phyloP scores from a whole-genome alignment of 805 yeast species.

The Lachancea meyersii region DNA sequence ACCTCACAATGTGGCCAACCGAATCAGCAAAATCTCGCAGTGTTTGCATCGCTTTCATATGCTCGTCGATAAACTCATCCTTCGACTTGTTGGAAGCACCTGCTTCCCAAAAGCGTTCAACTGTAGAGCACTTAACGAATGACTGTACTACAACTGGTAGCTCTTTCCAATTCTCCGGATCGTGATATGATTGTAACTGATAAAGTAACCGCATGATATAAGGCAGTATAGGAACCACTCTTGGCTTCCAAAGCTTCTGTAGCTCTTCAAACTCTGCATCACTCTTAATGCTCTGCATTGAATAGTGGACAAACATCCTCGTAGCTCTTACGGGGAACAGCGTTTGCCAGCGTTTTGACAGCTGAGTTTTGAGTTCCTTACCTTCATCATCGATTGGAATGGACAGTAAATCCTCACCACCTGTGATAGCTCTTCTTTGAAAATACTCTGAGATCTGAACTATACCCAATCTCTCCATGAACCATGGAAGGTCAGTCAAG shows the following conservation, averaged over 20 bases:
- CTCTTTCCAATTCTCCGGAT: slow-evolving; percentile 85
- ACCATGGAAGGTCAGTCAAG: slow-evolving; percentile 86
- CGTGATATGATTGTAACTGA: slow-evolving; percentile 91
- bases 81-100: slow-evolving; percentile 92
- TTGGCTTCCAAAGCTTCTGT: slow-evolving; percentile 81
- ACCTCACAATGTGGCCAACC: slow-evolving; percentile 91
- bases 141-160: slow-evolving; percentile 86
- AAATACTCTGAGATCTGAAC: slow-evolving; percentile 91
- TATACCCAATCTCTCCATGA: slow-evolving; percentile 94
- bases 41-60: slow-evolving; percentile 88
- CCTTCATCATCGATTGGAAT: slow-evolving; percentile 92
- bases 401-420: slow-evolving; percentile 63
- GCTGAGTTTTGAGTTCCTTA: slow-evolving; percentile 59
- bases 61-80: slow-evolving; percentile 91
- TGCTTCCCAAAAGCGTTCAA: slow-evolving; percentile 97
- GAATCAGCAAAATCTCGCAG: slow-evolving; percentile 95
- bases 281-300: slow-evolving; percentile 84
- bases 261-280: slow-evolving; percentile 62
- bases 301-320: slow-evolving; percentile 87
- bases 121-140: slow-evolving; percentile 82
- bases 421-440: slow-evolving; percentile 71
- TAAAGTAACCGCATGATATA: slow-evolving; percentile 79
- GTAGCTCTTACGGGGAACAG: slow-evolving; percentile 95
- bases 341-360: slow-evolving; percentile 89
- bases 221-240: slow-evolving; percentile 86